Base-by-base conservation (phyloP, 345 rosid genomes). In the Rhizophora mangle region DNA sequence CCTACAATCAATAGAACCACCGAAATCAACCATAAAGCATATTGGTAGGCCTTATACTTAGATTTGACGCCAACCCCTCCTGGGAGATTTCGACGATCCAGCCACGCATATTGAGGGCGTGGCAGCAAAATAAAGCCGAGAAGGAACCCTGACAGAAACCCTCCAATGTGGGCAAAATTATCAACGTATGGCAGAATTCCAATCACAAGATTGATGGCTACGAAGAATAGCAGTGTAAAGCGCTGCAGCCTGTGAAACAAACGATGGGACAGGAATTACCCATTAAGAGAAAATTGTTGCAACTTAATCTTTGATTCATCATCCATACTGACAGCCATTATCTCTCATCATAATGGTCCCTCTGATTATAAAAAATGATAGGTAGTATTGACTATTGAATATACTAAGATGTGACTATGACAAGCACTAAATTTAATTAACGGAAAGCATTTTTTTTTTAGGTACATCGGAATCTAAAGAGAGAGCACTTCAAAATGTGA, bases 161-260 rank as follows among this genome's bases (percentile, higher is more conserved):
- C 79, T 0, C 79, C 79, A 8, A 71, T 66, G 30, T 76, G 79
- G 1, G 79, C 75, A 43, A 65, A 76, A 16, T 76, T 71, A 57
- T 76, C 79, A 24, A 76, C 79, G n/a, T 71, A 75, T 2, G 79
- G 79, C 36, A 76, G 64, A 62, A 76, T 70, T 61, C 79, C 79
- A n/a, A 76, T 62, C n/a, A 68, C 72, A 24, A 76, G 72, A 64
- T 71, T 76, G n/a, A 76, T 70, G 34, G 54, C 68, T 62, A 71
- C 32, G 60, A 76, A 71, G 53, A 76, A 57, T 70, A 71, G 13
- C 11, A 76, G 79, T 2, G 79, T 76, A 18, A 76, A 76, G 51
- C 5, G 75, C 79, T 37, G 75, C 79, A 31, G 64, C 64, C 79
- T 76, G 18, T 6, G 51, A 11, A 65, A 58, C 9, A 18, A 70